Evolutionary conservation across 2,329 filamentous ascomycete species (phyloP).

Genomic region (Neoscytalidium dimidiatum): DNA sequence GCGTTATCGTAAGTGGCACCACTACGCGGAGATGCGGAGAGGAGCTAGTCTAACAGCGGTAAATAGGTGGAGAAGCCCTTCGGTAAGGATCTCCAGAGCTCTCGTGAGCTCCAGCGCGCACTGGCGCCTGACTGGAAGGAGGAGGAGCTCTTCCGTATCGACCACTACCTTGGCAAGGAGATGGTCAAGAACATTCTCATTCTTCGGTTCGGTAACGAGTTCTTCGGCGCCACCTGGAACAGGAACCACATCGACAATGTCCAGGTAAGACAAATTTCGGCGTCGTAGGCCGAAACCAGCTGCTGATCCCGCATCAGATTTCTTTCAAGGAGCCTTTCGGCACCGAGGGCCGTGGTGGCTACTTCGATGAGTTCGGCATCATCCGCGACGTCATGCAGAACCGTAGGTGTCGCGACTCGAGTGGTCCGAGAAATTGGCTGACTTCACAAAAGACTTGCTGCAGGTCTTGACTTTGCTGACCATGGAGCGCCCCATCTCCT

Average conservation of each 20-base stretch:
- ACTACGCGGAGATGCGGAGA: background rate
- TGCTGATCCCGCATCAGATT: slow-evolving; percentile 56
- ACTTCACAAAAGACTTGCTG: slow-evolving; percentile 65
- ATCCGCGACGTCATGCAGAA: slow-evolving; percentile 99
- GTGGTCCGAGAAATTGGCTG: background rate
- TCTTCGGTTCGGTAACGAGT: slow-evolving; percentile 96
- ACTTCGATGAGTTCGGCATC: slow-evolving; percentile 99
- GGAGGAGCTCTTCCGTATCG: slow-evolving; percentile 98
- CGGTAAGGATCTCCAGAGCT: slow-evolving; percentile 93
- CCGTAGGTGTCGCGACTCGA: slow-evolving; percentile 52
- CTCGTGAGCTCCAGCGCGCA: slow-evolving; percentile 89
- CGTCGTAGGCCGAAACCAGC: background rate
- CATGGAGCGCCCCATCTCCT: slow-evolving; percentile 98
- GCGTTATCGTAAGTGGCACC: slow-evolving; percentile 74
- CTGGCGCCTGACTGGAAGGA: slow-evolving; percentile 98
- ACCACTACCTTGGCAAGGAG: slow-evolving; percentile 99
- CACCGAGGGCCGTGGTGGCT: slow-evolving; percentile 94
- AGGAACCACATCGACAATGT: slow-evolving; percentile 99
- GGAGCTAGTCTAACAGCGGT: slow-evolving; percentile 17
- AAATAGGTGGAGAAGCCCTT: slow-evolving; percentile 96
- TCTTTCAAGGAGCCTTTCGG: slow-evolving; percentile 99
- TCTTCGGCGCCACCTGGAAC: slow-evolving; percentile 98
- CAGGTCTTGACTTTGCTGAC: slow-evolving; percentile 94
- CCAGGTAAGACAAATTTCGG: slow-evolving; percentile 36
- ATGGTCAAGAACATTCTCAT: slow-evolving; percentile 99